A percentile compares a stretch with the other conserved stretches of the same genome.
phyloP scores from a whole-genome alignment of 208 protist genomes.

The Leishmania tropica region DNA sequence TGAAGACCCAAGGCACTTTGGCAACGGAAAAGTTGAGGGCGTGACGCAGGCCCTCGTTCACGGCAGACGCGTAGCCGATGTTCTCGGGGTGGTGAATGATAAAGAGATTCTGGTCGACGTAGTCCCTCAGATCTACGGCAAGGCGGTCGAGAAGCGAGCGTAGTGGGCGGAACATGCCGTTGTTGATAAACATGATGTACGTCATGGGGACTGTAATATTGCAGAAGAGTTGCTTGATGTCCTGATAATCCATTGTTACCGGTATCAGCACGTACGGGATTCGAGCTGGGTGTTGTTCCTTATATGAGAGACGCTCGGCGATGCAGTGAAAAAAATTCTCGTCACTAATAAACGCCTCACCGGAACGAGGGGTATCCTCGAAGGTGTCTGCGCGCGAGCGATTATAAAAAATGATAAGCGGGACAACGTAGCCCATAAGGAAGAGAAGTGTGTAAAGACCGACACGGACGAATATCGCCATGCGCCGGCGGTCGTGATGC shows the following conservation, averaged over 20 bases:
- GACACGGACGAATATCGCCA: too few relatives aligned
- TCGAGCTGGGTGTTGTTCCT: conserved; percentile 1
- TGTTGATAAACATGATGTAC: conserved; percentile 46
- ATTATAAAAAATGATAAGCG: conserved; percentile 5
- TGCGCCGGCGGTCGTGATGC: not conserved
- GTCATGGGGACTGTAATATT: conserved; percentile 35
- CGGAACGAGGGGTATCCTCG: conserved; percentile 14
- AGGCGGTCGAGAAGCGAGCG: conserved; percentile 16
- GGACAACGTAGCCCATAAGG: conserved; percentile 7
- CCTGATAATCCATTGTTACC: conserved; percentile 42
- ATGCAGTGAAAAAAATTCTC: conserved; percentile 29
- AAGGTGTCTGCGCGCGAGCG: conserved; percentile 1
- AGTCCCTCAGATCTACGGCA: not conserved
- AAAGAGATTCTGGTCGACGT: conserved; percentile 20
- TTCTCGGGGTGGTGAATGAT: conserved; percentile 34
- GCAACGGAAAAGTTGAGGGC: conserved; percentile 25
- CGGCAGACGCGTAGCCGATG: conserved; percentile 29
- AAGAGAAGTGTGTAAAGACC: conserved; percentile 11
- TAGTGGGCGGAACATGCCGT: conserved; percentile 28
- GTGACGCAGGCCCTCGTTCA: conserved; percentile 38
- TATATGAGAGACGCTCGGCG: conserved; percentile 20
- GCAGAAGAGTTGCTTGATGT: conserved; percentile 45
- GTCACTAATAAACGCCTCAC: conserved; percentile 26
- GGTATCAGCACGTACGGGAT: conserved; percentile 40
- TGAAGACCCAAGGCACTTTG: conserved; percentile 39